Conservation (phyloP, 257 asterid genomes). For the Primulina tabacum region DNA sequence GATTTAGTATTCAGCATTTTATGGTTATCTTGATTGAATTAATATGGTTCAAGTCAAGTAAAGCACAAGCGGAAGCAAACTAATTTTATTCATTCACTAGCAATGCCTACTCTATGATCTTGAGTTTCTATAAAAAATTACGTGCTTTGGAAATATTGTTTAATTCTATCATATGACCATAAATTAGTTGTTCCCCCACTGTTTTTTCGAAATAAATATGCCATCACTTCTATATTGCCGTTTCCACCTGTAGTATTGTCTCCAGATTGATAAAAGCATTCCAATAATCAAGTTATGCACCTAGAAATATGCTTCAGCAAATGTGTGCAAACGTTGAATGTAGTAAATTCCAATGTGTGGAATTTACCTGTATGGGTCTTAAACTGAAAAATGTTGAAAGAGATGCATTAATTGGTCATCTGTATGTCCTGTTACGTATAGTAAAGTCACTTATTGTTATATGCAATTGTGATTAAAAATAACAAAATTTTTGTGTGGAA, state of each 20-base stretch:
- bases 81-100: not conserved
- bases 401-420: not conserved
- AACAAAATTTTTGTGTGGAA: not conserved
- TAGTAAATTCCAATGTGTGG: not conserved
- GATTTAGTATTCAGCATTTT: too few relatives aligned
- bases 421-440: conserved; percentile 16
- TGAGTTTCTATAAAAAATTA: not conserved
- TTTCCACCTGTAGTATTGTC: not conserved
- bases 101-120: too few relatives aligned
- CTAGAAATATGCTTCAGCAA: not conserved
- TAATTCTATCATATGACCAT: not conserved
- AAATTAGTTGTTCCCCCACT: not conserved
- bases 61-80: not conserved
- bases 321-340: not conserved
- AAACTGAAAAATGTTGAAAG: conserved; percentile 16
- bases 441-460: conserved; percentile 13
- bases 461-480: not conserved
- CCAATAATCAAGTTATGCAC: not conserved
- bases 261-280: not conserved
- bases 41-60: not conserved
- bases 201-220: not conserved
- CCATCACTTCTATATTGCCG: not conserved
- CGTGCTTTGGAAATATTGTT: not conserved
- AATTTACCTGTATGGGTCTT: not conserved
- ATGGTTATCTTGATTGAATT: not conserved